Percentiles rank a stretch among this genome's conserved stretches.
phyloP scores from a whole-genome alignment of 2,329 filamentous ascomycete species.

The Botrytis squamosa region DNA sequence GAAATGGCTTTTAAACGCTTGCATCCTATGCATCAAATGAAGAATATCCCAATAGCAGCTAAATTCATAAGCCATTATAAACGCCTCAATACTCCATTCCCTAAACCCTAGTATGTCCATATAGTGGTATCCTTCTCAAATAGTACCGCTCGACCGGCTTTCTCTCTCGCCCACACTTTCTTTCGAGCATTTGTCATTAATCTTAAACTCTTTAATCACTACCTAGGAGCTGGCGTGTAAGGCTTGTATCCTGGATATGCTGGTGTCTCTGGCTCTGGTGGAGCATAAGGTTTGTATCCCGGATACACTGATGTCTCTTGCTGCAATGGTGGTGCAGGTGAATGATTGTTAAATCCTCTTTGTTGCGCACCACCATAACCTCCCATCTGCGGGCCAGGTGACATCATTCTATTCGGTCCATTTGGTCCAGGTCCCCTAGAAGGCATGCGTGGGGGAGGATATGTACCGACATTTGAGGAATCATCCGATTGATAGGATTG shows the following conservation, averaged over 20 bases:
- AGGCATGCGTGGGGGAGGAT: slow-evolving; percentile 23
- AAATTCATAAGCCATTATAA: not conserved
- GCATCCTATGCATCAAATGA: not conserved
- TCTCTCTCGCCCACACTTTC: not conserved
- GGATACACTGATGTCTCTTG: slow-evolving; percentile 11
- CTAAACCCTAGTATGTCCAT: not conserved
- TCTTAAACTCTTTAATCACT: not conserved
- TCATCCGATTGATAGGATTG: slow-evolving; percentile 13
- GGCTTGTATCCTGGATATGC: slow-evolving; percentile 18
- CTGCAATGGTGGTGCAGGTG: not conserved
- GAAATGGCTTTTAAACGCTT: not conserved
- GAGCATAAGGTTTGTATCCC: slow-evolving; percentile 11
- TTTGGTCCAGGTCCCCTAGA: slow-evolving; percentile 28
- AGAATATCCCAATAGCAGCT: not conserved
- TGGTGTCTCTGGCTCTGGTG: not conserved
- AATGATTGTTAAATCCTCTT: not conserved
- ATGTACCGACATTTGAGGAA: slow-evolving; percentile 11
- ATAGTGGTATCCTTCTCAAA: not conserved
- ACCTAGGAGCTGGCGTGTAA: slow-evolving; percentile 3
- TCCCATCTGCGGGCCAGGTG: slow-evolving; percentile 29
- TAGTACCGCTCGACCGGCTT: not conserved
- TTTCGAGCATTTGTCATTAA: not conserved
- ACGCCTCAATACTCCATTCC: not conserved
- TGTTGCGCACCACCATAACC: not conserved
- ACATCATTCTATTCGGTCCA: slow-evolving; percentile 28